These are phyloP conservation scores for Neofusicoccum cordaticola DNA, from an alignment of 2,329 filamentous ascomycete genomes.

Conservation along the genomic window DNA sequence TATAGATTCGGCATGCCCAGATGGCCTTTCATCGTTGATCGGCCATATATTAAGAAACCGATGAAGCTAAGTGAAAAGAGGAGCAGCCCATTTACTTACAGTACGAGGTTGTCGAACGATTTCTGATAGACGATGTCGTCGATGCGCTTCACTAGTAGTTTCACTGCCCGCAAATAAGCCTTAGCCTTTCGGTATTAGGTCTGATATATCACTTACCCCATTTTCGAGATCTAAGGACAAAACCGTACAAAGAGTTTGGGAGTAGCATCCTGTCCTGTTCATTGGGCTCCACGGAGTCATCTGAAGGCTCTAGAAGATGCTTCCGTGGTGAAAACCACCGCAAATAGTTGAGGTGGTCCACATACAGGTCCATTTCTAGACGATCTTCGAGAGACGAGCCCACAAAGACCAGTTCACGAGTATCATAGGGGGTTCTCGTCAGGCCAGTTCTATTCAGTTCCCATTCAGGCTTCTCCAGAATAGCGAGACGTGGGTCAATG, in stretches of 20 bases:
- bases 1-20: background rate
- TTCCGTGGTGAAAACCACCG: background rate
- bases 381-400: too few species aligned
- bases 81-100: background rate
- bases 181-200: too few species aligned
- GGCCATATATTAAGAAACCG: too few species aligned
- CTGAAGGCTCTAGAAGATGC: background rate
- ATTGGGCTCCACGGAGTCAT: background rate
- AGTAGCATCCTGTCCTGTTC: background rate
- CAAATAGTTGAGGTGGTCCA: too few species aligned
- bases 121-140: background rate
- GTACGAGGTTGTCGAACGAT: background rate
- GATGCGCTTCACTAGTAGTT: background rate
- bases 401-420: background rate
- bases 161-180: background rate
- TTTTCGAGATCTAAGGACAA: background rate
- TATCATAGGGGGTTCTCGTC: background rate
- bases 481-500: background rate
- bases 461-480: background rate
- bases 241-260: background rate
- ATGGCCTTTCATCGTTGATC: background rate
- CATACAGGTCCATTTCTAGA: too few species aligned
- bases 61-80: too few species aligned
- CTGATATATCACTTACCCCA: background rate
- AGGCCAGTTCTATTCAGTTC: background rate